Percentiles rank a stretch among this genome's conserved stretches.
phyloP scores from a whole-genome alignment of 768 basidiomycete genomes.

The Serendipita sp. region DNA sequence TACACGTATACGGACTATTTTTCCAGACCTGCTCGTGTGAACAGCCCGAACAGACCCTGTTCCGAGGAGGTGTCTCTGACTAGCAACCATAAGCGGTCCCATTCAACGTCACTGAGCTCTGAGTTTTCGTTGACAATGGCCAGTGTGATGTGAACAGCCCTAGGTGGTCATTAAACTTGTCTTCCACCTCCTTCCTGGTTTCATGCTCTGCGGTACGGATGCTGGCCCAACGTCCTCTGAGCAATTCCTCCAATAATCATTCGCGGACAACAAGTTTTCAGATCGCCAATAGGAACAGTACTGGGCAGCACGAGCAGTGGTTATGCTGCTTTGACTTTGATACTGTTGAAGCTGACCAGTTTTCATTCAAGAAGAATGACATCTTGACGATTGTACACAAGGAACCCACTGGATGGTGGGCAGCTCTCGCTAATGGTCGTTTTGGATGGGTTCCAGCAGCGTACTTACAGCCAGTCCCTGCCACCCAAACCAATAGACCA shows the following conservation, averaged over 20 bases:
- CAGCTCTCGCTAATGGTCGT: slow-evolving; percentile 41
- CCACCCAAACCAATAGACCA: neutral
- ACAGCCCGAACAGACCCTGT: no score
- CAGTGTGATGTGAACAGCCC: no score
- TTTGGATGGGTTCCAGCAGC: slow-evolving; percentile 68
- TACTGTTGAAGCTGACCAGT: slow-evolving; percentile 42
- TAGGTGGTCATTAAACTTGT: no score
- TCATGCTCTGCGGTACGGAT: neutral
- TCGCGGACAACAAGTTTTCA: neutral
- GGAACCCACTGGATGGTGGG: slow-evolving; percentile 71
- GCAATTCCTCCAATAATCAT: neutral
- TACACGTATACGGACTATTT: no score
- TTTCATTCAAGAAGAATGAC: slow-evolving; percentile 50
- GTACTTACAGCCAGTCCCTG: slow-evolving; percentile 21
- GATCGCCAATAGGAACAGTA: neutral
- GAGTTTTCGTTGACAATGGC: no score
- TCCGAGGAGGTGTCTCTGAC: no score
- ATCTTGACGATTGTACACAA: slow-evolving; percentile 50
- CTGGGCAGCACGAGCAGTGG: neutral
- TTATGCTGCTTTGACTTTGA: slow-evolving; percentile 54
- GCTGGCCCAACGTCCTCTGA: neutral
- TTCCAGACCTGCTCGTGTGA: no score
- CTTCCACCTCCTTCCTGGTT: neutral
- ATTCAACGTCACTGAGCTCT: no score
- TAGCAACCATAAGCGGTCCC: no score